Conservation (phyloP, 495 filamentous ascomycete species). For the Viridothelium virens region DNA sequence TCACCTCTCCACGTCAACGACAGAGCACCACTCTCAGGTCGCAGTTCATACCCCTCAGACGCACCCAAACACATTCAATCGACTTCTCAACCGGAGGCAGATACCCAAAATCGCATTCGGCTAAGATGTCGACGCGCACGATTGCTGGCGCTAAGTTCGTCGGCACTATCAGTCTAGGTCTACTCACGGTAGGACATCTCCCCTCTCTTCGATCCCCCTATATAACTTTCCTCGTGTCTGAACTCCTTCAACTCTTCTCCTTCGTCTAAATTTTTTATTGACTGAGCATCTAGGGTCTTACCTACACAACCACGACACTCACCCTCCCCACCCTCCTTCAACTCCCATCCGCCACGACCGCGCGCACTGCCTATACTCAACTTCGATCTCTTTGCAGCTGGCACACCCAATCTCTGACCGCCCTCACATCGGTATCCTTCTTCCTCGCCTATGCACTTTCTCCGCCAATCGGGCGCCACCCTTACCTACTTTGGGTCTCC, state of each 20-base stretch:
- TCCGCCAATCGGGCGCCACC: conserved; percentile 61
- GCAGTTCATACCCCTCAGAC: not conserved
- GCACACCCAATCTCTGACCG: conserved; percentile 53
- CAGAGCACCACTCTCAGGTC: not conserved
- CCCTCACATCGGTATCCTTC: conserved; percentile 55
- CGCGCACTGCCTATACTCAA: conserved; percentile 55
- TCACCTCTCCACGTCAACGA: conserved; percentile 1
- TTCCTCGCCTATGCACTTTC: conserved; percentile 66
- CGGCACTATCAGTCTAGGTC: conserved; percentile 75
- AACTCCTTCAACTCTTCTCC: conserved; percentile 3
- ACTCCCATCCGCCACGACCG: conserved; percentile 62
- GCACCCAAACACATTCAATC: not conserved
- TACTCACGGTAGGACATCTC: conserved; percentile 62
- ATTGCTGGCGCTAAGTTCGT: conserved; percentile 80
- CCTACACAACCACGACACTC: conserved; percentile 65
- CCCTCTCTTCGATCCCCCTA: conserved; percentile 21
- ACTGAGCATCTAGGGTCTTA: conserved; percentile 56
- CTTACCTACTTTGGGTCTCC: conserved; percentile 75
- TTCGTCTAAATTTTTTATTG: too few species aligned
- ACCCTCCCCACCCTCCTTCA: conserved; percentile 68
- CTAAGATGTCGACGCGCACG: conserved; percentile 57
- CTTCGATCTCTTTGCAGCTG: conserved; percentile 51
- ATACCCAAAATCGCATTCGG: not conserved
- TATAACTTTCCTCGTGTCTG: not conserved
- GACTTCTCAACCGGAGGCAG: not conserved